These are phyloP conservation scores for Colletotrichum lini DNA, from an alignment of 2,329 filamentous ascomycete genomes.

Conservation along the genomic window DNA sequence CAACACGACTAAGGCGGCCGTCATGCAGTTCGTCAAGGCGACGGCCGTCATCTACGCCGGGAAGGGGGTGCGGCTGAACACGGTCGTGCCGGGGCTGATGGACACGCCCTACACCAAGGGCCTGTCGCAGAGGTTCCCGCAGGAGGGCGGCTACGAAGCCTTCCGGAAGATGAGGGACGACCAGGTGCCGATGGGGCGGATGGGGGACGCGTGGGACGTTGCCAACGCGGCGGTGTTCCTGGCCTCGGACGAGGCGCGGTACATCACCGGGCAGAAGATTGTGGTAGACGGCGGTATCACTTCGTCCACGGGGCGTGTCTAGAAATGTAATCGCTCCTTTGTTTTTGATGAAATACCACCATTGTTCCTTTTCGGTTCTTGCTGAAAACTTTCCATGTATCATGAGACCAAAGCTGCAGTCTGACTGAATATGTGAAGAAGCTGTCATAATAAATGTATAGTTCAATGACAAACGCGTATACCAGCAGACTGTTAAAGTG, in stretches of 20 bases:
- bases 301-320: conserved; percentile 49
- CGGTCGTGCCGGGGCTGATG: conserved; percentile 70
- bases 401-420: too few species aligned
- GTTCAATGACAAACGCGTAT: too few species aligned
- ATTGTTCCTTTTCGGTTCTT: too few species aligned
- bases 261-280: conserved; percentile 71
- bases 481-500: too few species aligned
- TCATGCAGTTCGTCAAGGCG: conserved; percentile 65
- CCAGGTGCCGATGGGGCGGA: conserved; percentile 71
- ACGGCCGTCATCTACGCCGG: conserved; percentile 66
- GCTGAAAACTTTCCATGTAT: too few species aligned
- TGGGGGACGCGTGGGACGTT: conserved; percentile 73
- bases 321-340: too few species aligned
- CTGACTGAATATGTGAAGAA: too few species aligned
- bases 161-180: conserved; percentile 64
- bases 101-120: conserved; percentile 62
- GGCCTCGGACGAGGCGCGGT: conserved; percentile 63
- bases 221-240: conserved; percentile 70
- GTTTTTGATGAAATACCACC: neutral
- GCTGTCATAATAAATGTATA: too few species aligned
- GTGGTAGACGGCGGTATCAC: conserved; percentile 64
- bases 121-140: conserved; percentile 61
- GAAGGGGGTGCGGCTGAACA: conserved; percentile 65
- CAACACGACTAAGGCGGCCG: conserved; percentile 64
- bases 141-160: conserved; percentile 44